Evolutionary conservation across 2,329 filamentous ascomycete genomes (phyloP).

Genomic region (Phialophora verrucosa): DNA sequence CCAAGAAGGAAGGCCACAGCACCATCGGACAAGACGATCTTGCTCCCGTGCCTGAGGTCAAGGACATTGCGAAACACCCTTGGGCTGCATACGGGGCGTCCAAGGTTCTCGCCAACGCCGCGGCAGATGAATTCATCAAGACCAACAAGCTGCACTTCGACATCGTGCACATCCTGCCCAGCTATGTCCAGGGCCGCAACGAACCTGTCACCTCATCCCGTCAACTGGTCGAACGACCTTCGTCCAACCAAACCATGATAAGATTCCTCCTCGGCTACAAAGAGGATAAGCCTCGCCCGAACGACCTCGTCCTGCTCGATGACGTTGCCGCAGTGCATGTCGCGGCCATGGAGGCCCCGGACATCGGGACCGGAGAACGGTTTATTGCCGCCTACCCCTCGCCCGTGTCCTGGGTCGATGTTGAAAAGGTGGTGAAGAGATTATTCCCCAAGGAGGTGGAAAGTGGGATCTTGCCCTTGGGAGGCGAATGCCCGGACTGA

Average conservation of each 20-base stretch:
- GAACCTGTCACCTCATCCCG: slow-evolving; percentile 13
- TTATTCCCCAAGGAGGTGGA: slow-evolving; percentile 43
- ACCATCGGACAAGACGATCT: slow-evolving; percentile 3
- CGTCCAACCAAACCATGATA: slow-evolving; percentile 20
- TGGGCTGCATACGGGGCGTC: slow-evolving; percentile 3
- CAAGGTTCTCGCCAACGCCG: slow-evolving; percentile 3
- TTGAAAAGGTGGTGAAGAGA: slow-evolving; percentile 44
- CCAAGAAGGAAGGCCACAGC: not conserved
- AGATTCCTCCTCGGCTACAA: slow-evolving; percentile 19
- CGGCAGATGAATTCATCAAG: slow-evolving; percentile 7
- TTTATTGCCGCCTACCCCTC: slow-evolving; percentile 40
- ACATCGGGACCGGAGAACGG: slow-evolving; percentile 46
- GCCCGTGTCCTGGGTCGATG: slow-evolving; percentile 7
- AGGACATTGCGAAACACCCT: not conserved
- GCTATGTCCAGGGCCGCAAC: slow-evolving; percentile 8
- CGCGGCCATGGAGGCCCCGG: slow-evolving; percentile 43
- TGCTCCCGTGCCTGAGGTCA: not conserved
- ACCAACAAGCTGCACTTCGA: slow-evolving; percentile 8
- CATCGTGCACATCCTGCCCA: slow-evolving; percentile 5
- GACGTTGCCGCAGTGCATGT: slow-evolving; percentile 51
- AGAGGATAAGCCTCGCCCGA: slow-evolving; percentile 42
- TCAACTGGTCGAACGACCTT: slow-evolving; percentile 5
- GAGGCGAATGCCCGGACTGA: not conserved
- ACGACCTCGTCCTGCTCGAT: slow-evolving; percentile 48
- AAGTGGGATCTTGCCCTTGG: slow-evolving; percentile 16